phyloP scores from a whole-genome alignment of 2,329 filamentous ascomycete genomes.

The Fusarium dlaminii region DNA sequence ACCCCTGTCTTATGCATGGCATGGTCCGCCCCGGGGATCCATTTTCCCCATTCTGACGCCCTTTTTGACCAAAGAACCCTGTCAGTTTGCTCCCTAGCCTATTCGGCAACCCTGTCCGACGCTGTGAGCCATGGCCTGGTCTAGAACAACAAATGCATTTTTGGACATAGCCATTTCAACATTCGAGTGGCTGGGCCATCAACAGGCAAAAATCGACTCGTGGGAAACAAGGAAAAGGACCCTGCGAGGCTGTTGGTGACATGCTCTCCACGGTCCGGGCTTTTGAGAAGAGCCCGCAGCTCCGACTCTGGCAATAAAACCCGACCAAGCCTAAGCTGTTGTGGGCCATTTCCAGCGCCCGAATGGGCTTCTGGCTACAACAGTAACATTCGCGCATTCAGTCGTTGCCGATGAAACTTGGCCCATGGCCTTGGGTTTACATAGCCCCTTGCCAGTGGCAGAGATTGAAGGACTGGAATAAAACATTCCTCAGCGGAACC shows the following conservation, averaged over 20 bases:
- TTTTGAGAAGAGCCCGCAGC: neutral
- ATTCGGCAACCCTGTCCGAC: conserved; percentile 28
- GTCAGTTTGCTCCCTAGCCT: conserved; percentile 1
- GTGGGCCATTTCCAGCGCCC: neutral
- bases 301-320: neutral
- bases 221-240: neutral
- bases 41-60: conserved; percentile 12
- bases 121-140: conserved; percentile 29
- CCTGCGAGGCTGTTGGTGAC: neutral
- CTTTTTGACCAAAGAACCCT: conserved; percentile 2
- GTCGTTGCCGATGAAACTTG: neutral
- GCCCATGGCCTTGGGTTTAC: neutral
- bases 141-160: conserved; percentile 29
- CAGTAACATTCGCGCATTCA: neutral
- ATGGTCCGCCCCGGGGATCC: conserved; percentile 10
- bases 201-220: neutral
- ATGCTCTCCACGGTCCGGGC: neutral
- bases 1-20: conserved; percentile 1
- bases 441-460: neutral
- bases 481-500: neutral
- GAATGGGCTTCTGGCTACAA: neutral
- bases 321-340: neutral
- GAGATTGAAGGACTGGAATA: conserved; percentile 4
- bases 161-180: neutral
- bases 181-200: neutral